Conservation (phyloP, 2,329 filamentous ascomycete genomes). For the Stagonosporopsis chrysanthemi region DNA sequence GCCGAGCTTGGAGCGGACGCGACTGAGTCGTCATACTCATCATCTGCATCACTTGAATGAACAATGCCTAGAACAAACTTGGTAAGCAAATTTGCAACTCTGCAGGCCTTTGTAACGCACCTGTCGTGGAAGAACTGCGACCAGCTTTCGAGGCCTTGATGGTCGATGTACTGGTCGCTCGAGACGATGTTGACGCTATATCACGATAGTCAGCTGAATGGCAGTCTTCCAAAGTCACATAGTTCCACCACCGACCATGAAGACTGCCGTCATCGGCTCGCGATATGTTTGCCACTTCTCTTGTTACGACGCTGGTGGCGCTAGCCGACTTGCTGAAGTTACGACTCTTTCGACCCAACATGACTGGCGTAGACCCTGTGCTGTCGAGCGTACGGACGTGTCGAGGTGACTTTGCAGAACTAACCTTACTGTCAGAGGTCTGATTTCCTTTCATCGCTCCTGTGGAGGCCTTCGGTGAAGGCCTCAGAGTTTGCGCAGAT, state of each 20-base stretch:
- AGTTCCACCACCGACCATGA: not conserved
- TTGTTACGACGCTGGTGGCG: not conserved
- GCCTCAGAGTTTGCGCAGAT: slow-evolving; percentile 17
- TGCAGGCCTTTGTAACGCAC: not conserved
- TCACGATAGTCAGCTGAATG: not conserved
- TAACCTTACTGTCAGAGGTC: not conserved
- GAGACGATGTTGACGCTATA: not conserved
- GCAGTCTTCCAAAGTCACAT: not conserved
- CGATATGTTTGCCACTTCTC: not conserved
- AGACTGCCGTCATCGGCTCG: not conserved
- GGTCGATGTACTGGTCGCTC: slow-evolving; percentile 27
- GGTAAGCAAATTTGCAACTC: slow-evolving; percentile 14
- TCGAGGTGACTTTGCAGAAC: slow-evolving; percentile 8
- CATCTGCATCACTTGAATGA: not conserved
- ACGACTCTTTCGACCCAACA: not conserved
- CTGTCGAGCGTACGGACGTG: slow-evolving; percentile 36
- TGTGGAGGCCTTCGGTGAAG: not conserved
- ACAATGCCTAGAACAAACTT: slow-evolving; percentile 9
- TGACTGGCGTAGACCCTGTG: slow-evolving; percentile 28
- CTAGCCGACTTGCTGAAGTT: not conserved
- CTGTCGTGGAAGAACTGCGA: slow-evolving; percentile 9
- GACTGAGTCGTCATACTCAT: slow-evolving; percentile 2
- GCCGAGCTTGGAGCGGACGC: not conserved
- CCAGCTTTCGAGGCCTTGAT: slow-evolving; percentile 20
- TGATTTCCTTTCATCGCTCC: not conserved